Evolutionary conservation across 129 eudicot species (phyloP).

Genomic region (Artemisia argyi): DNA sequence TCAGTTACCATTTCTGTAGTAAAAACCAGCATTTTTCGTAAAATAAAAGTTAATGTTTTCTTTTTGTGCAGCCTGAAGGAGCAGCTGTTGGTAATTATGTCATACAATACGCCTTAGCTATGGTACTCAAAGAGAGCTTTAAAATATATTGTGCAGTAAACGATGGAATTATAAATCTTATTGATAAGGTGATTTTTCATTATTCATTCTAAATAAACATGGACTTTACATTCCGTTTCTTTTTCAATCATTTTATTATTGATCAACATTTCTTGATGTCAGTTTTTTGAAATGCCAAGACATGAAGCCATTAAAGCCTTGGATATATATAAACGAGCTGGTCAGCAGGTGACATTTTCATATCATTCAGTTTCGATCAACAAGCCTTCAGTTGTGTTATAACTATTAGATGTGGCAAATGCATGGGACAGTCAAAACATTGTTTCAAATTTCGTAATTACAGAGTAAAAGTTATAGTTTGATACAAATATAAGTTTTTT

Average conservation of each 20-base stretch:
- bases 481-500: no score
- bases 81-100: conserved; percentile 84
- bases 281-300: conserved; percentile 99
- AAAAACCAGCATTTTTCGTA: not conserved
- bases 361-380: not conserved
- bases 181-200: conserved; percentile 73
- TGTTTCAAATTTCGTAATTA: not conserved
- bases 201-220: not conserved
- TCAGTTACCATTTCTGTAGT: conserved; percentile 26
- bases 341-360: conserved; percentile 73
- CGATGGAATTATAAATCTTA: conserved; percentile 90
- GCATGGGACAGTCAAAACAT: not conserved
- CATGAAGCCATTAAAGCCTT: conserved; percentile 96
- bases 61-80: conserved; percentile 76
- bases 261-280: conserved; percentile 19
- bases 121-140: conserved; percentile 98
- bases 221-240: not conserved
- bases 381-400: not conserved
- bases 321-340: conserved; percentile 91
- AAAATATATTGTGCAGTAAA: conserved; percentile 91
- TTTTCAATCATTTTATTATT: not conserved
- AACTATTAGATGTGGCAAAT: not conserved
- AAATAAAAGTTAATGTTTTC: not conserved
- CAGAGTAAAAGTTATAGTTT: no score
- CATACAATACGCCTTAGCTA: conserved; percentile 87